Evolutionary conservation across 1,284 basidiomycete species (phyloP).

Genomic region (Trichosporon sp.): DNA sequence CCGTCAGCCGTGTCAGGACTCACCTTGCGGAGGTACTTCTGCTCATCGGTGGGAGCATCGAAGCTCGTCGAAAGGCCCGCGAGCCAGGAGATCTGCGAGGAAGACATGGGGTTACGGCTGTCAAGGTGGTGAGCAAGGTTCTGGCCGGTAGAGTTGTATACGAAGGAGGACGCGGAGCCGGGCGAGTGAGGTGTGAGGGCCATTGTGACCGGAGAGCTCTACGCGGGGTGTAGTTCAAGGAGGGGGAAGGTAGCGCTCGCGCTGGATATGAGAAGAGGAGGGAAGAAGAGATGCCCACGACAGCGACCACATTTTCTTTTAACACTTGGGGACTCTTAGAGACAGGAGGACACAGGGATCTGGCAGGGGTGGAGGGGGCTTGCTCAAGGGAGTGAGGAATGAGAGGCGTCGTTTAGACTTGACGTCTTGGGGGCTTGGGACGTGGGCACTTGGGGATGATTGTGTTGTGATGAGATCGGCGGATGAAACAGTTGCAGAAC

Average conservation of each 20-base stretch:
- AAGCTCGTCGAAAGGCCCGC: constrained; percentile 73
- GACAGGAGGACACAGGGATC: constrained; percentile 2
- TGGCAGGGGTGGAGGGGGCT: background rate
- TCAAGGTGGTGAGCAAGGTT: constrained; percentile 25
- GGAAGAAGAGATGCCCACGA: constrained; percentile 15
- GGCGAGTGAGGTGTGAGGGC: background rate
- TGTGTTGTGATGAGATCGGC: constrained; percentile 10
- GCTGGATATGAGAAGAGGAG: constrained; percentile 1
- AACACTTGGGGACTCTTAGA: background rate
- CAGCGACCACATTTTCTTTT: background rate
- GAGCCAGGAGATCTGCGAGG: constrained; percentile 81
- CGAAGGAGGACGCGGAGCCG: constrained; percentile 20
- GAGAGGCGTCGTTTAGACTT: background rate
- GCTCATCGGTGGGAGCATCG: constrained; percentile 67
- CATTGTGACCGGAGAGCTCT: background rate
- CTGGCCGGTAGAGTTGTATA: constrained; percentile 11
- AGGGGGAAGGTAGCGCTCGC: constrained; percentile 17
- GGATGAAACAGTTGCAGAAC: constrained; percentile 1
- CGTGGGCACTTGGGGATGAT: background rate
- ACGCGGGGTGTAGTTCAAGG: background rate
- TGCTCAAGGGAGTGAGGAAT: constrained; percentile 14
- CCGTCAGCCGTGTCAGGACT: constrained; percentile 38
- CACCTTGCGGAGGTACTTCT: constrained; percentile 88
- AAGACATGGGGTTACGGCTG: constrained; percentile 24
- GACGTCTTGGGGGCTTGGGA: constrained; percentile 8